Base-by-base conservation (phyloP, 768 basidiomycete genomes). In the Mycena belliarum region DNA sequence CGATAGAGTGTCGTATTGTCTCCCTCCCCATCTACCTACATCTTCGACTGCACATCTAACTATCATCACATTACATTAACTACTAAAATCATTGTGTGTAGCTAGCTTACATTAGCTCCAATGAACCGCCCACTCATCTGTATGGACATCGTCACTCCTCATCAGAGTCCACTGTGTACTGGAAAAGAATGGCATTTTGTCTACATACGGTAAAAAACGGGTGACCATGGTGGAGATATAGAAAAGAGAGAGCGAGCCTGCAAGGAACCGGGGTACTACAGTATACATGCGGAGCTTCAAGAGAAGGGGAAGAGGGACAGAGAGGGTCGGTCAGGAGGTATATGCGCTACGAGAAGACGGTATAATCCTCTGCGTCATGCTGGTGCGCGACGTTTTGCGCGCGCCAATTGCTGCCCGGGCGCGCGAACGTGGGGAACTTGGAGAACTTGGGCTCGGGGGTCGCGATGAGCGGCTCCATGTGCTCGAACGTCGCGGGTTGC, bases 51-150 rank as follows among this genome's bases (percentile, higher is more conserved):
- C 37, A 38, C 37, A 38, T 16, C 16, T 35, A 4, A 35, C 38
- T 49, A 49, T 51, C 14, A 29, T 37, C 32, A 23, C 32, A 33
- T 35, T 33, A 45, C 45, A 35, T 23, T 46, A n/a, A 45, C 52
- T 35, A 35, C 41, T 28, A 53, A 52, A 53, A 53, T 38, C 52
- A 46, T 46, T 46, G 52, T 38, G 35, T 50, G 35, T 40, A 50
- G 49, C 25, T n/a, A 26, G 15, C 38, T n/a, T 49, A 50, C 45
- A 47, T 33, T n/a, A 47, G 16, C 29, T 18, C 18, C 26, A 50
- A 50, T 38, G 49, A 38, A 40, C 37, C 23, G 26, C 49, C 49
- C 49, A 38, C 37, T 38, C 37, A 38, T n/a, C 18, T 38, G 37
- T 38, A 38, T 18, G 18, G 37, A 38, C n/a, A n/a, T n/a, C n/a